Percentiles rank a stretch among this genome's conserved stretches.
phyloP scores from a whole-genome alignment of 1,284 basidiomycete genomes.

The Schizophyllum commune region DNA sequence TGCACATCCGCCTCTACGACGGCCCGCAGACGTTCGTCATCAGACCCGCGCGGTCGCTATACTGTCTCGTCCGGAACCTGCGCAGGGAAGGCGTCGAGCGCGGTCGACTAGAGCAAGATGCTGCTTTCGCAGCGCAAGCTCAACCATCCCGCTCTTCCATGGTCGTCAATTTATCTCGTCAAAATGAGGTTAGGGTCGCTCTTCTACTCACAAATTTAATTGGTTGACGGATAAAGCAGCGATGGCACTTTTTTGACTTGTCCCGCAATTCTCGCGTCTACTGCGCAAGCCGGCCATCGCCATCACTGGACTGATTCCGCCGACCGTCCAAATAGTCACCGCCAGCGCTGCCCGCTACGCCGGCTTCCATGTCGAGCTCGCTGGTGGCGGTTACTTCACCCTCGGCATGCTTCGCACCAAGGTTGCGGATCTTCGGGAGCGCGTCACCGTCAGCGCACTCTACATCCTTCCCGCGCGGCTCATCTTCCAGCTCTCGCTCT shows the following conservation, averaged over 20 bases:
- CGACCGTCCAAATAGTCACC: slow-evolving; percentile 88
- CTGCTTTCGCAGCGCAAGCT: slow-evolving; percentile 83
- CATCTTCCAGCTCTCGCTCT: slow-evolving; percentile 92
- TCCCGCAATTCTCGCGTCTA: slow-evolving; percentile 94
- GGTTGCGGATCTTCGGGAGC: slow-evolving; percentile 81
- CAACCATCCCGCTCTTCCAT: slow-evolving; percentile 89
- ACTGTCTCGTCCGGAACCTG: slow-evolving; percentile 87
- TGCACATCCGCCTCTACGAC: slow-evolving; percentile 88
- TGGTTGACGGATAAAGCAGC: slow-evolving; percentile 30
- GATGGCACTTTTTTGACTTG: slow-evolving; percentile 88
- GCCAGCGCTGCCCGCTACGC: slow-evolving; percentile 89
- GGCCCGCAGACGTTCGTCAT: slow-evolving; percentile 89
- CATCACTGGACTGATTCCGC: slow-evolving; percentile 98
- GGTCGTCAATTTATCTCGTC: slow-evolving; percentile 82
- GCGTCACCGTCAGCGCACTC: slow-evolving; percentile 88
- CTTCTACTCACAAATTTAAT: too few species aligned
- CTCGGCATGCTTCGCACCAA: slow-evolving; percentile 82
- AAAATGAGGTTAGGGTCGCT: slow-evolving; percentile 83
- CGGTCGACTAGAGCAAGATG: slow-evolving; percentile 81
- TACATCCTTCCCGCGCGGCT: slow-evolving; percentile 99
- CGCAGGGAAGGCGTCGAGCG: slow-evolving; percentile 84
- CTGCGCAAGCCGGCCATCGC: slow-evolving; percentile 95
- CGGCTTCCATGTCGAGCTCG: slow-evolving; percentile 94
- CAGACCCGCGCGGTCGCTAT: slow-evolving; percentile 85
- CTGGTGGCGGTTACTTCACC: slow-evolving; percentile 97